Evolutionary conservation across 352 stramenopile species (phyloP).

Genomic region (Blastocystis sp.): DNA sequence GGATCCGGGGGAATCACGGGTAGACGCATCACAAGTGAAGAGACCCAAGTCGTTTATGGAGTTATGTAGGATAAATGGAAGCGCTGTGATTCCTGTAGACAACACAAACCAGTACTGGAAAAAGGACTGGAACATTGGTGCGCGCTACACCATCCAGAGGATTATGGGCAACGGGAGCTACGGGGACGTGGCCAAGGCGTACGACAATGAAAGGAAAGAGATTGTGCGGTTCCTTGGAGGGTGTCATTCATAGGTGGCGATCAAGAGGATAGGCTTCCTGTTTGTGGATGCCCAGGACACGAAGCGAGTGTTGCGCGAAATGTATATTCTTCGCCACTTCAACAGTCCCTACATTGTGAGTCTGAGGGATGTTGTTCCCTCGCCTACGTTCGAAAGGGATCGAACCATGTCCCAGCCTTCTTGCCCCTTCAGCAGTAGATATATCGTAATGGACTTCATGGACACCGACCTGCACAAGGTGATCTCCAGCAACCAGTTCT

Average conservation of each 20-base stretch:
- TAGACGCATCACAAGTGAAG: constrained; percentile 20
- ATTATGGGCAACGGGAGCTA: constrained; percentile 80
- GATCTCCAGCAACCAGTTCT: constrained; percentile 80
- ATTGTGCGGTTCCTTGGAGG: background rate
- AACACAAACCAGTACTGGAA: constrained; percentile 61
- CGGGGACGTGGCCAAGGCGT: constrained; percentile 81
- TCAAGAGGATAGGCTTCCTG: constrained; percentile 80
- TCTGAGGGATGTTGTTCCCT: constrained; percentile 49
- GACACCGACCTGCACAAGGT: constrained; percentile 85
- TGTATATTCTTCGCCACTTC: constrained; percentile 80
- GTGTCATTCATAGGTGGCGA: constrained; percentile 75
- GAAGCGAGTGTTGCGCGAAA: constrained; percentile 79
- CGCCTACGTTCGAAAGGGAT: constrained; percentile 20
- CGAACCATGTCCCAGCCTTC: constrained; percentile 14
- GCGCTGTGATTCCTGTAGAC: background rate
- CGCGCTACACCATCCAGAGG: constrained; percentile 72
- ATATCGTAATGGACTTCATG: constrained; percentile 76
- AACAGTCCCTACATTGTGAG: constrained; percentile 77
- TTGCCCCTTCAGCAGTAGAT: constrained; percentile 35
- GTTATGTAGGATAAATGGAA: constrained; percentile 26
- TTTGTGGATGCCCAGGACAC: constrained; percentile 79
- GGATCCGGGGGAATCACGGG: background rate
- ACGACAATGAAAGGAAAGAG: constrained; percentile 74
- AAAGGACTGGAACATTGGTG: constrained; percentile 77
- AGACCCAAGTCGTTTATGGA: constrained; percentile 67